Evolutionary conservation across 2,329 filamentous ascomycete species (phyloP), one percentile per base, ranked within the genome.

Genomic region (Pseudocercospora fijiensis): DNA sequence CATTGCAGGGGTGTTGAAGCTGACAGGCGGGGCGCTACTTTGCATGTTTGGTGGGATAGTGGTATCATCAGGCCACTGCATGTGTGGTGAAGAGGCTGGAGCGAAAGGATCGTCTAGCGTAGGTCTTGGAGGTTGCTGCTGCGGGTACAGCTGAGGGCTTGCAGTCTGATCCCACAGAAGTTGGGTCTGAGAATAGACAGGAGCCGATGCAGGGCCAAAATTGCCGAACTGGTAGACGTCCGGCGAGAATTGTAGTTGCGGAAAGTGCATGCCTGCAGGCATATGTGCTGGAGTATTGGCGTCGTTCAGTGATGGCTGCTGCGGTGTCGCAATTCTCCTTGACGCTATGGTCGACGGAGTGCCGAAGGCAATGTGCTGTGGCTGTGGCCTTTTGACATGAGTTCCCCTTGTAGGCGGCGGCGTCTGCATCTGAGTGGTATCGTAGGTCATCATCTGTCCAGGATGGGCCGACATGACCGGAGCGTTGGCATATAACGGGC

Each of bases 401-500:
- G 78, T 77, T 65, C 81, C 84, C 74, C 85, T 81, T 26, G 85
- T 87, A 2, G 85, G 85, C 56, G 85, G 85, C 33, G 85, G 85
- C 11, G 85, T 88, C 74, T 87, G 85, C 79, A 87, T 86, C 13
- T 82, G 80, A 22, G 76, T 77, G 13, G 71, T 81, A 47, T 70
- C 70, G 53, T 70, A 72, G 1, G 66, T 61, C 55, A 69, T 64
- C 43, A 65, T 59, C 51, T 65, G 67, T 26, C 59, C 62, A 27
- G 43, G 58, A 26, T 67, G 64, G n/a, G 53, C 58, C 52, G 53
- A 47, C 10, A 57, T 55, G 4, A 22, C 47, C 51, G 65, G 64
- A 3, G 60, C 61, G 13, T 68, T 49, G 8, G 37, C 59, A 57
- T 66, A 67, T 30, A 66, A 64, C 16, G 68, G 68, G 45, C 67